A percentile compares a stretch with the other conserved stretches of the same genome.
Evolutionary conservation across 345 rosid species (phyloP).

Genomic region (Erodium maritimum): DNA sequence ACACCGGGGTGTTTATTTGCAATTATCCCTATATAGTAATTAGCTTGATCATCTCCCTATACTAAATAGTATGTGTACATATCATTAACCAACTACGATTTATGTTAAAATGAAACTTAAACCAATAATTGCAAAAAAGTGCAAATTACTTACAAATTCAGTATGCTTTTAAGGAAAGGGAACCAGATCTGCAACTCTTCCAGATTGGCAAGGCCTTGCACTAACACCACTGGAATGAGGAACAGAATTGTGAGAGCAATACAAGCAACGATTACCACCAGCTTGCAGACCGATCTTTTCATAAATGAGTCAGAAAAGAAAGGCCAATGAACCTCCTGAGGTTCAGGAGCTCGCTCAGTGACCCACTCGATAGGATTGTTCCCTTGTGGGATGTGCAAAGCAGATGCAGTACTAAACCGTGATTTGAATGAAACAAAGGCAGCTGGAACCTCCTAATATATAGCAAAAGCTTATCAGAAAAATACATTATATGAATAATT

Average conservation of each 20-base stretch:
- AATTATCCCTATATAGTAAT: no score
- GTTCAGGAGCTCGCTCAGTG: constrained; percentile 85
- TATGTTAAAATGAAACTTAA: no score
- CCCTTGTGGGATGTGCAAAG: constrained; percentile 67
- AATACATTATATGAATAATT: no score
- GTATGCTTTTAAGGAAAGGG: constrained; percentile 57
- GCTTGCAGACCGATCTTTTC: constrained; percentile 57
- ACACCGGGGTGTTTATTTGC: no score
- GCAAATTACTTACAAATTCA: constrained; percentile 60
- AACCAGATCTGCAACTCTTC: constrained; percentile 64
- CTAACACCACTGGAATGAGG: constrained; percentile 65
- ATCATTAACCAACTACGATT: no score
- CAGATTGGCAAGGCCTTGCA: constrained; percentile 89
- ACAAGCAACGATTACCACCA: constrained; percentile 40
- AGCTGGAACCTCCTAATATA: constrained; percentile 59
- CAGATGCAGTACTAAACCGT: constrained; percentile 67
- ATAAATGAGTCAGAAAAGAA: constrained; percentile 79
- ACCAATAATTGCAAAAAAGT: no score
- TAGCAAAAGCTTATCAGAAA: neutral
- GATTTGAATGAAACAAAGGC: constrained; percentile 89
- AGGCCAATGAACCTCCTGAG: constrained; percentile 76
- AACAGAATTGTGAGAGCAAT: constrained; percentile 48
- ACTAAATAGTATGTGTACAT: no score
- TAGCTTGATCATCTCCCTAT: no score
- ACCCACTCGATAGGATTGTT: constrained; percentile 78